A percentile compares a stretch with the other conserved stretches of the same genome.
Evolutionary conservation across 106 monocot genomes (phyloP).

Genomic region (Apostasia ramifera): DNA sequence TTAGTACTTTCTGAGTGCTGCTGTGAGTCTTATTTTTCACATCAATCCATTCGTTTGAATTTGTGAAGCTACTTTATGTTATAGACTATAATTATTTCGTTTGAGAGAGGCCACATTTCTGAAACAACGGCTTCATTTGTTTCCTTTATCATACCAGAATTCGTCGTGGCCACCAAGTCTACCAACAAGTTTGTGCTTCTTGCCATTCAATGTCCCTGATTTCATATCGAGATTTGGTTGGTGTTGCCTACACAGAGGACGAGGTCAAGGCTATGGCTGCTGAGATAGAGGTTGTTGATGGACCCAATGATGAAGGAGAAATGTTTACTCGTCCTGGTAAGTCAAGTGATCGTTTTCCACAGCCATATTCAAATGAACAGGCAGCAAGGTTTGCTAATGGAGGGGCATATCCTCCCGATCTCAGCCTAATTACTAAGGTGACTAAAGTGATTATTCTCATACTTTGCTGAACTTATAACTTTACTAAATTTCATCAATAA

Average conservation of each 20-base stretch:
- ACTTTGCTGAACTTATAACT: background rate
- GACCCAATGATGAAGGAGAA: constrained; percentile 79
- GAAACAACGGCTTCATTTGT: too few relatives aligned
- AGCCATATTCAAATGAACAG: constrained; percentile 72
- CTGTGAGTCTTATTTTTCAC: too few relatives aligned
- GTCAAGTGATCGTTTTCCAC: constrained; percentile 68
- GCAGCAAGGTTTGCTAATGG: constrained; percentile 77
- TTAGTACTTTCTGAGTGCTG: too few relatives aligned
- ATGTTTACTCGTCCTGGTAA: constrained; percentile 80
- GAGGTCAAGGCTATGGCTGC: constrained; percentile 88
- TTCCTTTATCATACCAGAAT: constrained; percentile 33
- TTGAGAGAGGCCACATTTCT: too few relatives aligned
- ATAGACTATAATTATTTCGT: too few relatives aligned
- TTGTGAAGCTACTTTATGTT: too few relatives aligned
- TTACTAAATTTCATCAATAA: background rate
- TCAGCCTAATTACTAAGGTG: constrained; percentile 79
- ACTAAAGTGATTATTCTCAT: background rate
- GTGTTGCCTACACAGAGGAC: constrained; percentile 87
- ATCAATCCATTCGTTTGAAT: too few relatives aligned
- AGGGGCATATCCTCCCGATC: constrained; percentile 75
- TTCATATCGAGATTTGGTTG: constrained; percentile 82
- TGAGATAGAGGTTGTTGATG: constrained; percentile 82
- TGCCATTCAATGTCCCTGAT: constrained; percentile 72
- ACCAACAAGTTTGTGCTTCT: constrained; percentile 61
- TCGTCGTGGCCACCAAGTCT: constrained; percentile 76